phyloP scores from a whole-genome alignment of 495 filamentous ascomycete species.

The Platismatia glauca region DNA sequence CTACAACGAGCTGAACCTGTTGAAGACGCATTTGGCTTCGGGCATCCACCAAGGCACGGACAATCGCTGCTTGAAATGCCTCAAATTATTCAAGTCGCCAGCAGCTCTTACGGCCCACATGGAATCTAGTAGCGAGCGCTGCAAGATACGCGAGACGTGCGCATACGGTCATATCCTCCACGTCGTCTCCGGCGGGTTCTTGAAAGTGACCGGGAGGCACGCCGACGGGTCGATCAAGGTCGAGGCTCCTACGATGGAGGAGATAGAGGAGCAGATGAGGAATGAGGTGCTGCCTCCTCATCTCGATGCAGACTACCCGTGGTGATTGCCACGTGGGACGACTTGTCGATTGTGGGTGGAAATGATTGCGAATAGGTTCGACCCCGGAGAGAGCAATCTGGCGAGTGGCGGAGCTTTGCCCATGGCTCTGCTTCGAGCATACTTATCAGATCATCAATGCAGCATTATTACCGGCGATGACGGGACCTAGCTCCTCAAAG shows the following conservation, averaged over 20 bases:
- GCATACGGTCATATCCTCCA: conserved; percentile 37
- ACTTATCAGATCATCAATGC: not conserved
- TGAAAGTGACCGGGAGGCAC: conserved; percentile 24
- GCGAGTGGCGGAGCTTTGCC: not conserved
- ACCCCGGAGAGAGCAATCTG: not conserved
- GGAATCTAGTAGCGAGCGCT: conserved; percentile 37
- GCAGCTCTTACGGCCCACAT: conserved; percentile 41
- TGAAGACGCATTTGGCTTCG: conserved; percentile 27
- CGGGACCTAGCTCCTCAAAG: not conserved
- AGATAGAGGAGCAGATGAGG: conserved; percentile 5
- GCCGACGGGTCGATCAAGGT: conserved; percentile 10
- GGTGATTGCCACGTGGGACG: not conserved
- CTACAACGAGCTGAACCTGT: conserved; percentile 12
- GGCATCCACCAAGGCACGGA: conserved; percentile 15
- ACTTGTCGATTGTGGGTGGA: not conserved
- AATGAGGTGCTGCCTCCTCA: not conserved
- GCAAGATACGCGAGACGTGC: conserved; percentile 32
- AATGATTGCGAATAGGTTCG: not conserved
- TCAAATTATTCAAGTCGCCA: conserved; percentile 36
- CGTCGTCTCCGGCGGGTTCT: conserved; percentile 41
- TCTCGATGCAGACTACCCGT: not conserved
- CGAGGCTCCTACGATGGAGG: conserved; percentile 4
- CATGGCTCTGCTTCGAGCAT: not conserved
- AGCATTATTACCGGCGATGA: not conserved
- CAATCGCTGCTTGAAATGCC: conserved; percentile 37